Percentiles rank a stretch among this genome's conserved stretches.
Conservation (phyloP, 148 eudicot species). For the Hydrangea macrophylla region DNA sequence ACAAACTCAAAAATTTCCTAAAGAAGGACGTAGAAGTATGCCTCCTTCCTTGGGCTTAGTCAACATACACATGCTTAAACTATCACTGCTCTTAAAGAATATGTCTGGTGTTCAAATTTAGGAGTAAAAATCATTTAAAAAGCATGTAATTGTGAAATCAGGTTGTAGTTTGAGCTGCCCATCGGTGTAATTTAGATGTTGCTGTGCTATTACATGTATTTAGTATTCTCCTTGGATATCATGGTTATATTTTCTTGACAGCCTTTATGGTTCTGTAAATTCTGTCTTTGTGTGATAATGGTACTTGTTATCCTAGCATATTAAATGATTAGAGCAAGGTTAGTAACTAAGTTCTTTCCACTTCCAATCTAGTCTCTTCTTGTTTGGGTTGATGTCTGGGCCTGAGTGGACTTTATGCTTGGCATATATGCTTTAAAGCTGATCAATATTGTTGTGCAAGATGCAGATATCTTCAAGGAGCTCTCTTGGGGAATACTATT, state of each 20-base stretch:
- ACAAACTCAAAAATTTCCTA: too few species aligned
- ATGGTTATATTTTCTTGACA: background rate
- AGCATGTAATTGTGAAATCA: too few species aligned
- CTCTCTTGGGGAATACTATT: background rate
- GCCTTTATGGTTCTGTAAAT: background rate
- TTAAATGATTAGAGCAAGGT: background rate
- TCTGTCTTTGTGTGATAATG: background rate
- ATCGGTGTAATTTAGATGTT: too few species aligned
- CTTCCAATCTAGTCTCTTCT: background rate
- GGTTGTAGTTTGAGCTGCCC: too few species aligned
- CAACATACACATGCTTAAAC: background rate
- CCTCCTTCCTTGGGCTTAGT: background rate
- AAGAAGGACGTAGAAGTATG: too few species aligned
- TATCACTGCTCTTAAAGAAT: too few species aligned
- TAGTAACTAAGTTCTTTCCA: background rate
- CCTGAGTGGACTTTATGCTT: background rate
- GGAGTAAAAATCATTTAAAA: too few species aligned
- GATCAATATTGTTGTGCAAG: conserved; percentile 7
- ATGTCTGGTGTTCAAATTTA: too few species aligned
- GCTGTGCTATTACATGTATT: too few species aligned
- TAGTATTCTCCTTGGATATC: background rate
- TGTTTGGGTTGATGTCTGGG: background rate
- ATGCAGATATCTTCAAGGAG: background rate
- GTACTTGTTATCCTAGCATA: conserved; percentile 1
- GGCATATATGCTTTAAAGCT: background rate